phyloP scores from a whole-genome alignment of 257 asterid species.

The Anisodus tanguticus region DNA sequence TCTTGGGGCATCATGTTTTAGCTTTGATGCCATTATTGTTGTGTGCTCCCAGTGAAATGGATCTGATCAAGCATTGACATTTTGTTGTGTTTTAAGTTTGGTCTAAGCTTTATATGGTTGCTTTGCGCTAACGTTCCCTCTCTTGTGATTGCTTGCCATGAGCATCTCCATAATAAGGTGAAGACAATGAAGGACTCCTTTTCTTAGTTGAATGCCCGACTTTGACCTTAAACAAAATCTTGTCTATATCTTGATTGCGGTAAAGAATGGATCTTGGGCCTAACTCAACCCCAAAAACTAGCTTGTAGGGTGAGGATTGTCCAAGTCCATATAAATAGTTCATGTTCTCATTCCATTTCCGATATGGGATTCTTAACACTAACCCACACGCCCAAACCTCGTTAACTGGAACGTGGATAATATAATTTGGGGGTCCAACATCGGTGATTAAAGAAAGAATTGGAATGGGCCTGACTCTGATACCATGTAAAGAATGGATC shows the following conservation, averaged over 20 bases:
- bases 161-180: neutral
- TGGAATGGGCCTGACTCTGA: too few species aligned
- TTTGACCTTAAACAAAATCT: slow-evolving; percentile 5
- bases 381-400: too few species aligned
- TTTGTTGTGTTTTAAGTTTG: neutral
- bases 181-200: neutral
- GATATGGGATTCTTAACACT: too few species aligned
- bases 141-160: slow-evolving; percentile 10
- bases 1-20: neutral
- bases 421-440: too few species aligned
- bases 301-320: too few species aligned
- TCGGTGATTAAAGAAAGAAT: too few species aligned
- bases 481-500: too few species aligned
- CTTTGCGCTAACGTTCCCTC: neutral
- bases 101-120: neutral
- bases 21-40: neutral
- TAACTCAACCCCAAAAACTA: too few species aligned
- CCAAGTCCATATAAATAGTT: too few species aligned
- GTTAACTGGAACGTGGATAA: too few species aligned
- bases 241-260: neutral
- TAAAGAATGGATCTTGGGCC: too few species aligned
- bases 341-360: too few species aligned
- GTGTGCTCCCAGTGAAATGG: neutral
- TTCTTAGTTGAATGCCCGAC: neutral
- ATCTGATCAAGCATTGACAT: neutral